Evolutionary conservation across 345 rosid species (phyloP).

Genomic region (Citrus cavaleriei): DNA sequence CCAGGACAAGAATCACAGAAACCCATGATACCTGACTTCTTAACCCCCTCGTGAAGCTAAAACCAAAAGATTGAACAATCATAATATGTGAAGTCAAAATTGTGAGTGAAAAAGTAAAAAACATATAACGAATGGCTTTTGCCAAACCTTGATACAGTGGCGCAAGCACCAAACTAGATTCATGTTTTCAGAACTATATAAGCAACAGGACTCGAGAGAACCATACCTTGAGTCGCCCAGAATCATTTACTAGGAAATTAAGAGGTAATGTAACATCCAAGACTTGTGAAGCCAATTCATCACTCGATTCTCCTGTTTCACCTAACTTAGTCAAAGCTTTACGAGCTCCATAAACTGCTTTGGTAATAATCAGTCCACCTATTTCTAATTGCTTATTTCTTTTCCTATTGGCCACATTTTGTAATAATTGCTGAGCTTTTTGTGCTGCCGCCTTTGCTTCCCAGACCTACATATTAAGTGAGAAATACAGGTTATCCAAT

Average conservation of each 20-base stretch:
- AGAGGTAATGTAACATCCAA: conserved; percentile 83
- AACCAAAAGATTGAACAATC: not conserved
- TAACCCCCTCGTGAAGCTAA: conserved; percentile 92
- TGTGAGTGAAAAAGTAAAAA: not conserved
- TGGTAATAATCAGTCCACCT: conserved; percentile 70
- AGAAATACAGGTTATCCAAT: not conserved
- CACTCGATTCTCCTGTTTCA: conserved; percentile 27
- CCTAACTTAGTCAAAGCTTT: conserved; percentile 52
- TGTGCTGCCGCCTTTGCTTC: conserved; percentile 72
- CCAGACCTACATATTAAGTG: conserved; percentile 45
- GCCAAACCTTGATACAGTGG: not conserved
- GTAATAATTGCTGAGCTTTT: conserved; percentile 76
- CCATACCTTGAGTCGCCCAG: conserved; percentile 76
- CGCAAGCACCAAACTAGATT: not conserved
- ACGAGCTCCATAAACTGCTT: conserved; percentile 66
- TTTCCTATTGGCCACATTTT: conserved; percentile 81
- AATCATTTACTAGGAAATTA: conserved; percentile 80
- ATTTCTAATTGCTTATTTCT: conserved; percentile 60
- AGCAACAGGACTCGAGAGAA: not conserved
- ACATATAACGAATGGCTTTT: not conserved
- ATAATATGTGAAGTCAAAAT: not conserved
- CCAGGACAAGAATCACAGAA: conserved; percentile 95
- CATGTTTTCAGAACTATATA: not conserved
- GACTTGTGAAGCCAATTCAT: conserved; percentile 46
- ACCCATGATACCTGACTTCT: conserved; percentile 96